Evolutionary conservation across 176 grass and related monocot species (phyloP), one percentile per base, ranked within the genome.

Genomic region (Musa troglodytarum): DNA sequence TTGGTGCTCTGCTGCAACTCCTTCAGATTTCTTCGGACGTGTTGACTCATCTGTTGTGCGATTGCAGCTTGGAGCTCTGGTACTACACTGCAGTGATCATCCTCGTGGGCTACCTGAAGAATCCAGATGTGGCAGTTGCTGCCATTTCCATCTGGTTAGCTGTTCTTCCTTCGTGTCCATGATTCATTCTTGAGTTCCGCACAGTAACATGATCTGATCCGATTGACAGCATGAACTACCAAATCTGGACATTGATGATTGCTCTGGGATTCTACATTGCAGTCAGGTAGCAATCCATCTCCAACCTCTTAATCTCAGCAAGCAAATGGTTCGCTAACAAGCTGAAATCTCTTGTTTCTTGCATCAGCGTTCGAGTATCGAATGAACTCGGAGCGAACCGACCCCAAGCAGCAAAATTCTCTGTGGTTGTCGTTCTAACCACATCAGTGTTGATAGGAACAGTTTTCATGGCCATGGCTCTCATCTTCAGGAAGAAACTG

Each of bases 231-330:
- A 90, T 99, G 70, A 99, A 94, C 69, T 94, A 94, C 79, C 85
- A 90, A 83, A 81, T 90, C 16, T 99, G 95, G 95, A 82, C 88
- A 72, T 53, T 94, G 54, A 99, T 99, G 95, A 68, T 99, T 29
- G 84, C 95, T 68, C 71, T 99, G 19, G 95, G 95, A 49, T 87
- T 99, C 85, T 89, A 87, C 56, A 83, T 86, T 65, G 95, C 95
- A 79, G 90, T 93, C 2, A 93, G 95, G 95, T 94, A 87, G 14
- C 16, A 25, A 14, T 21, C 9, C 14, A 58, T 15, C 10, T 23
- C 49, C 52, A 10, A 51, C 16, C 69, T 21, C 9, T 15, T 51
- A 52, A 11, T 71, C 10, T 21, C 11, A 26, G 13, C 8, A 52
- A 10, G 17, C n/a, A 10, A 52, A 10, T 52, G 67, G 16, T 50